These are phyloP conservation scores for Plasmodium blacklocki DNA, from an alignment of 169 alveolate genomes.

Conservation along the genomic window DNA sequence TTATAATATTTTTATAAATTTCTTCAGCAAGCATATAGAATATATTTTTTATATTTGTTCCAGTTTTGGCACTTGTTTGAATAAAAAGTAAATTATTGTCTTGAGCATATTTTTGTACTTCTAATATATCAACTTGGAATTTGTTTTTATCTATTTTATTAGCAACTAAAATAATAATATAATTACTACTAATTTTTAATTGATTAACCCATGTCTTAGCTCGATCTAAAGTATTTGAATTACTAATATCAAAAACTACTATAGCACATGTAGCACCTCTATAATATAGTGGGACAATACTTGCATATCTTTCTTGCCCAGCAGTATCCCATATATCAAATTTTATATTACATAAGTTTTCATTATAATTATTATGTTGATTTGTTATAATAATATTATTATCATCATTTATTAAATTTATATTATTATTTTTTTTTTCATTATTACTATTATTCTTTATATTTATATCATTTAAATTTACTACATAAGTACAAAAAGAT, in stretches of 20 bases:
- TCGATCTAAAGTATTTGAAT: constrained; percentile 85
- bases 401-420: not conserved
- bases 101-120: constrained; percentile 83
- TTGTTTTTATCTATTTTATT: constrained; percentile 84
- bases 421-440: constrained; percentile 2
- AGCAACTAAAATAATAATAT: constrained; percentile 84
- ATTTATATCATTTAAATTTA: constrained; percentile 75
- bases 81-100: constrained; percentile 81
- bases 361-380: constrained; percentile 12
- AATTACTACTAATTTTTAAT: constrained; percentile 79
- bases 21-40: constrained; percentile 83
- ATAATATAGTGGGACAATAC: constrained; percentile 91
- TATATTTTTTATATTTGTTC: constrained; percentile 80
- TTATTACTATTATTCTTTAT: constrained; percentile 24
- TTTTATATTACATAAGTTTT: constrained; percentile 80
- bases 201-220: constrained; percentile 90
- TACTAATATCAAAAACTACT: constrained; percentile 90
- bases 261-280: constrained; percentile 93
- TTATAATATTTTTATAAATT: constrained; percentile 67
- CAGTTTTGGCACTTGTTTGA: constrained; percentile 89
- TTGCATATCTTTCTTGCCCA: constrained; percentile 92
- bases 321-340: constrained; percentile 95
- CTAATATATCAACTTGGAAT: constrained; percentile 79
- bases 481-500: constrained; percentile 88
- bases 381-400: not conserved